Evolutionary conservation across 768 basidiomycete genomes (phyloP), one percentile per base, ranked within the genome.

Genomic region (Phaffia tasmanica): DNA sequence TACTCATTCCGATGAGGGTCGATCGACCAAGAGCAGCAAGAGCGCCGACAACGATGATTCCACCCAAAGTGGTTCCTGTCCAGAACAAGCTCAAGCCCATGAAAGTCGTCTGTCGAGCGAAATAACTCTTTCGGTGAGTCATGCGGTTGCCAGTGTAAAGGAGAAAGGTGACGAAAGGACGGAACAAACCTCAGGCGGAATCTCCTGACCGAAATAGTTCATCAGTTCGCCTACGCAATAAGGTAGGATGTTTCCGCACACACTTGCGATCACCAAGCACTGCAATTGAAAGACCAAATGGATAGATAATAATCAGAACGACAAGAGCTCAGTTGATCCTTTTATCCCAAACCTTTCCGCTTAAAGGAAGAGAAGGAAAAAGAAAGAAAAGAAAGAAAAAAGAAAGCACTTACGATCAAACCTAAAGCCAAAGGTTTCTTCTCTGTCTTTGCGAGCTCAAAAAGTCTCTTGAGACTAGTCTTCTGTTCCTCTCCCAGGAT

Each of bases 201-300:
- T 57, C 5, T 42, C 62, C 1, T 57, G 48, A 6, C 35, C 58
- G 35, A 59, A 69, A 57, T 63, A 63, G 32, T 69, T 62, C 62
- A 69, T 69, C 42, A 69, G 61, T 49, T 69, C 56, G 8, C 67
- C 67, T 23, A 69, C 46, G 14, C 32, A 47, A 47, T 64, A 63
- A 0, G 67, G 67, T 9, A 67, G 32, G 8, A 67, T 23, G 61
- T 67, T 67, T 16, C 66, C 66, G 19, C 42, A 30, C 16, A 67
- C 48, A 9, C 59, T 62, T 1, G 60, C 66, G n/a, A 62, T 35
- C 14, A 61, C 54, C 27, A 67, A 62, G 21, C 50, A 53, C 65
- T 67, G 46, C n/a, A 3, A 6, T 16, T 4, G 57, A 56, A 4
- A 5, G 55, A 18, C 4, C 47, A 61, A 8, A 49, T 5, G 59